phyloP scores from a whole-genome alignment of 495 filamentous ascomycete species.

The Aspergillus ostianus region DNA sequence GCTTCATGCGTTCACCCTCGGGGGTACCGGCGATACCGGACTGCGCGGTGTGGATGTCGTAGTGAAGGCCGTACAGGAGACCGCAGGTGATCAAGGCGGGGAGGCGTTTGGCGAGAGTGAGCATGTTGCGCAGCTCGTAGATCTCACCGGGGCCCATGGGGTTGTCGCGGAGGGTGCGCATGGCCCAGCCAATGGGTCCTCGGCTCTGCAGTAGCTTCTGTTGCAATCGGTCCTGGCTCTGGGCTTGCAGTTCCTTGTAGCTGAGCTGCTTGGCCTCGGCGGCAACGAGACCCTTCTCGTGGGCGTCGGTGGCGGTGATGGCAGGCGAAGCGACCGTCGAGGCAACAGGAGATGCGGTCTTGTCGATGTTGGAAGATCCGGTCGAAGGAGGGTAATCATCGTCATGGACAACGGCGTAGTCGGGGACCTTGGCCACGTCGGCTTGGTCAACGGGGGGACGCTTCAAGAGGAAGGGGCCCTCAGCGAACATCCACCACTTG shows the following conservation, averaged over 20 bases:
- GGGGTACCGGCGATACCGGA: slow-evolving; percentile 61
- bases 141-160: slow-evolving; percentile 64
- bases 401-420: slow-evolving; percentile 54
- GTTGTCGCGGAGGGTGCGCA: slow-evolving; percentile 67
- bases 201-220: slow-evolving; percentile 53
- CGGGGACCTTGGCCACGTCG: slow-evolving; percentile 49
- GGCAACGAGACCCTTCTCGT: slow-evolving; percentile 27
- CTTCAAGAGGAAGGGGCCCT: slow-evolving; percentile 52
- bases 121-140: slow-evolving; percentile 67
- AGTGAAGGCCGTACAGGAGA: slow-evolving; percentile 64
- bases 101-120: slow-evolving; percentile 53
- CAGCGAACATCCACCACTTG: slow-evolving; percentile 52
- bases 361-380: background rate
- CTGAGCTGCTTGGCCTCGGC: slow-evolving; percentile 43
- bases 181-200: slow-evolving; percentile 68
- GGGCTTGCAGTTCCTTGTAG: slow-evolving; percentile 55
- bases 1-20: slow-evolving; percentile 62
- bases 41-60: slow-evolving; percentile 71
- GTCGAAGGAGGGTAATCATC: slow-evolving; percentile 25
- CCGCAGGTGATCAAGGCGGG: slow-evolving; percentile 57
- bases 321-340: slow-evolving; percentile 22
- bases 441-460: slow-evolving; percentile 40
- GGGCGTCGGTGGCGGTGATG: slow-evolving; percentile 34
- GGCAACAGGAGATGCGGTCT: slow-evolving; percentile 3
- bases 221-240: slow-evolving; percentile 49